These are phyloP conservation scores for Dactylella cylindrospora DNA, from an alignment of 2,329 filamentous ascomycete species.

Conservation along the genomic window DNA sequence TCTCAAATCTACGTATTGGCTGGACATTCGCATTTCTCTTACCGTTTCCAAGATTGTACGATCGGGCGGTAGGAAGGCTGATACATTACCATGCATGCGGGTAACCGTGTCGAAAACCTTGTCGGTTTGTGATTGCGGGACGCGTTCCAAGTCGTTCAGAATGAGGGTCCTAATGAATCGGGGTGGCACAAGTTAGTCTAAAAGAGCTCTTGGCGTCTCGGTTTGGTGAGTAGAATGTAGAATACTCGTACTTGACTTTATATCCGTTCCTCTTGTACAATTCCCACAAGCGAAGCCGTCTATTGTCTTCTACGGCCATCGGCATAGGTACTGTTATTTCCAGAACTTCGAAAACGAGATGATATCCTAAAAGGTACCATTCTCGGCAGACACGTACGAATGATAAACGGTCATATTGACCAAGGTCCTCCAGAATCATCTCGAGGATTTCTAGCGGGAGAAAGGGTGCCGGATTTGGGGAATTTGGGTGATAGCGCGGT, in stretches of 20 bases:
- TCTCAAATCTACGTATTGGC: slow-evolving; percentile 18
- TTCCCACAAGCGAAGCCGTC: slow-evolving; percentile 10
- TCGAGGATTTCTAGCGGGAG: slow-evolving; percentile 24
- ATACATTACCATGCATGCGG: slow-evolving; percentile 8
- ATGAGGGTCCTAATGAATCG: slow-evolving; percentile 15
- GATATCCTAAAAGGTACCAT: slow-evolving; percentile 19
- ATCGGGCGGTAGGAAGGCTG: slow-evolving; percentile 1
- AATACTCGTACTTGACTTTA: slow-evolving; percentile 13
- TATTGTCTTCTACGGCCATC: slow-evolving; percentile 6
- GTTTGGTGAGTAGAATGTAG: not conserved
- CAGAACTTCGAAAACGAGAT: slow-evolving; percentile 13
- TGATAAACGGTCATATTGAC: slow-evolving; percentile 19
- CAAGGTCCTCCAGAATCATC: slow-evolving; percentile 4
- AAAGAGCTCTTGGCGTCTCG: not conserved
- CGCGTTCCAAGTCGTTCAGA: slow-evolving; percentile 17
- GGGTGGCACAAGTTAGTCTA: not conserved
- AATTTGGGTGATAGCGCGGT: slow-evolving; percentile 3
- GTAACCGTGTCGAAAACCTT: slow-evolving; percentile 8
- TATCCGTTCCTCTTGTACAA: not conserved
- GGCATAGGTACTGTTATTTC: slow-evolving; percentile 14
- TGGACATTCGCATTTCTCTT: slow-evolving; percentile 1
- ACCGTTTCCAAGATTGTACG: slow-evolving; percentile 11
- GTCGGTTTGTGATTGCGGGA: not conserved
- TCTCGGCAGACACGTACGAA: slow-evolving; percentile 18
- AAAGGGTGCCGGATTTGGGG: slow-evolving; percentile 16